Evolutionary conservation across 139 green algal genomes (phyloP), one percentile per base, ranked within the genome.

Genomic region (Pleodorina starrii): DNA sequence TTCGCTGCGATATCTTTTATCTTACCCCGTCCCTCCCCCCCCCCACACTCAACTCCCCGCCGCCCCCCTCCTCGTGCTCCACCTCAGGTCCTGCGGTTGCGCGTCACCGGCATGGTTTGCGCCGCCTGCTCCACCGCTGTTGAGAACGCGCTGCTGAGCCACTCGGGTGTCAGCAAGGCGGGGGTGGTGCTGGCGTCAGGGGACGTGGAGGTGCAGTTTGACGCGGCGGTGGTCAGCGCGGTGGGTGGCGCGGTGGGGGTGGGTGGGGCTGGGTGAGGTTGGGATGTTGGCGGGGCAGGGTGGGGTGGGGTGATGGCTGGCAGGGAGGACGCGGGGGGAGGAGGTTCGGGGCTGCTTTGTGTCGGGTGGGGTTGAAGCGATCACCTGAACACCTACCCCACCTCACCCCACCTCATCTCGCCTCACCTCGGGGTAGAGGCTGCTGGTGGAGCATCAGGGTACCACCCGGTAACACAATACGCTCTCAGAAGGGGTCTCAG

Each of bases 61-160:
- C n/a, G n/a, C n/a, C n/a, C n/a, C n/a, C n/a, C n/a, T n/a, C n/a
- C n/a, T n/a, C n/a, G n/a, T n/a, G n/a, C n/a, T n/a, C n/a, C n/a
- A n/a, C n/a, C n/a, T n/a, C 60, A 73, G 68, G 63, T 75, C 7
- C 44, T 82, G 16, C 79, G 83, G 14, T 17, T 92, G 60, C 85
- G 88, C 12, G 92, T 98, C 35, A 69, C 76, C 0, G 96, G 97
- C 75, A 98, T 99, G 96, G 94, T 95, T 51, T 98, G 96, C 88
- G 89, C 93, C 23, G 93, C 97, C 2, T 98, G 96, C 91, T 94
- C 90, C 10, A 84, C 66, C 10, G 92, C 92, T 9, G 93, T 96
- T 9, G 93, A 99, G 91, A 63, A 48, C 0, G 93, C 91, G 29
- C 88, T 99, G 80, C 38, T n/a, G n/a, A 86, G 48, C 12, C 42